phyloP scores from a whole-genome alignment of 768 basidiomycete genomes.

The Tricholoma matsutake region DNA sequence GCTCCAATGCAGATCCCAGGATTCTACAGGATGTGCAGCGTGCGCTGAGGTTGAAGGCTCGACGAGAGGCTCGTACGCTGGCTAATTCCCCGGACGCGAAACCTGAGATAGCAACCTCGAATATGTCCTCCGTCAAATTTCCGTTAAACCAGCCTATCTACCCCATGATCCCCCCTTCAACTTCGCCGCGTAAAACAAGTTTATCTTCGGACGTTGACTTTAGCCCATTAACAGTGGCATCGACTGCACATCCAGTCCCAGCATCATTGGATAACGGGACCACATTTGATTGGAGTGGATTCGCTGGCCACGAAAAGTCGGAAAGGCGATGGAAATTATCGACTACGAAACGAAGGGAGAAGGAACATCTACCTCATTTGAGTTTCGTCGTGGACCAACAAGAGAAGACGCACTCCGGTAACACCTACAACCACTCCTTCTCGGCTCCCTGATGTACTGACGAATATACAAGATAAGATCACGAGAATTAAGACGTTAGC shows the following conservation, averaged over 20 bases:
- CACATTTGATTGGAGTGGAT: conserved; percentile 74
- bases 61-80: conserved; percentile 62
- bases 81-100: conserved; percentile 20
- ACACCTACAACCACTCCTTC: conserved; percentile 7
- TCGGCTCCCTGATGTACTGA: not conserved
- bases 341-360: conserved; percentile 58
- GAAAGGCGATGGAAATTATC: conserved; percentile 63
- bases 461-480: conserved; percentile 48
- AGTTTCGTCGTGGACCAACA: conserved; percentile 55
- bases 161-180: conserved; percentile 16
- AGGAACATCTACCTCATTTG: conserved; percentile 41
- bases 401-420: conserved; percentile 56
- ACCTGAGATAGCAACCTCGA: conserved; percentile 14
- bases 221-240: conserved; percentile 55
- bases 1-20: conserved; percentile 55
- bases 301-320: conserved; percentile 47
- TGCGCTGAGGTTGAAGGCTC: conserved; percentile 69
- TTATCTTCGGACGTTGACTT: conserved; percentile 60
- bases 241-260: conserved; percentile 59
- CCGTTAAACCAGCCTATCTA: conserved; percentile 29
- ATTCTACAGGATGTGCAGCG: conserved; percentile 80
- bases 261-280: conserved; percentile 64
- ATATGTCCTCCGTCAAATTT: conserved; percentile 23
- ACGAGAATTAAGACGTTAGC: conserved; percentile 46
- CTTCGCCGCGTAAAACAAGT: conserved; percentile 25